Evolutionary conservation across 2,329 filamentous ascomycete species (phyloP), one percentile per base, ranked within the genome.

Genomic region (Aspergillus pseudoviridinutans): DNA sequence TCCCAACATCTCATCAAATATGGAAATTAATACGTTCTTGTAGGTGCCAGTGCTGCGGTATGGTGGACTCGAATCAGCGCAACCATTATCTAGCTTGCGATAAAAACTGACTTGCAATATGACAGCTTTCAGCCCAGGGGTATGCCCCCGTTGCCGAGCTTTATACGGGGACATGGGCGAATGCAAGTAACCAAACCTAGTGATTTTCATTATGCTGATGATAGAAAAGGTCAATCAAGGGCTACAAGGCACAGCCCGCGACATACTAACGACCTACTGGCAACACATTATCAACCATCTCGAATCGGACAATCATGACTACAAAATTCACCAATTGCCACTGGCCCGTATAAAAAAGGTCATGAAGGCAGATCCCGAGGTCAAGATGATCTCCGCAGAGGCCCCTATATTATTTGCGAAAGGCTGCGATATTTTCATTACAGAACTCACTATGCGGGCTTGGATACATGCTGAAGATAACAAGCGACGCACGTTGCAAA

Each of bases 391-490:
- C 62, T 97, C 92, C 3, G 94, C 94, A 8, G 94, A 99, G 78
- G 94, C 94, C 1, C 94, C 94, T 1, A 99, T 99, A 66, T 82
- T 99, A 14, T 99, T 99, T 70, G 94, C 94, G 53, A 99, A 99
- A 77, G 94, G 93, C 41, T 97, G 94, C 76, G 94, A 99, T 72
- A 97, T 97, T 71, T 99, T 99, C 79, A 99, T 99, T 71, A 97
- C 92, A 1, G 94, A 99, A 77, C 82, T 99, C 60, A 99, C 94
- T 7, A 99, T 99, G 94, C 91, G 94, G 63, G 94, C 94, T 50
- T 99, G 94, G 94, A 99, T 99, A 63, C 94, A 99, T 69, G 94
- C 94, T 17, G 94, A 99, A 73, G 94, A 99, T 77, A 99, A 99
- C 80, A 99, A 99, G 81, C 86, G 94, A 29, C 87, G 94, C 47